Percentiles rank a stretch among this genome's conserved stretches.
phyloP scores from a whole-genome alignment of 192 early-diverging fungal genomes.

The Linderina pennispora region DNA sequence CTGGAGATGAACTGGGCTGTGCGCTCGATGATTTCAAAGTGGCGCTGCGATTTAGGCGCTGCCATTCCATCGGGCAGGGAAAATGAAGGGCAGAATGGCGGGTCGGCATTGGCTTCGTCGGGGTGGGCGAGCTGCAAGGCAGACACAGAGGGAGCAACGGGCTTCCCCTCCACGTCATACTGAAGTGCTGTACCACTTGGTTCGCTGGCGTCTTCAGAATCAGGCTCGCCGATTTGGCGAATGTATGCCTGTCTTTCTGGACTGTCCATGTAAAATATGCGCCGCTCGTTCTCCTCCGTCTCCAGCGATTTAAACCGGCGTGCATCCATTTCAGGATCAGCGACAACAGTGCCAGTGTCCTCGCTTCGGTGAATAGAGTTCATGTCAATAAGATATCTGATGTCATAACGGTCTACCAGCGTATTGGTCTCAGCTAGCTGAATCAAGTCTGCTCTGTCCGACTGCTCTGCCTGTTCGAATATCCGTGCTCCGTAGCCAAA shows the following conservation, averaged over 20 bases:
- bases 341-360: no score
- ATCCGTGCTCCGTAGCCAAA: slow-evolving; percentile 25
- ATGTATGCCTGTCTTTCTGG: slow-evolving; percentile 11
- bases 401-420: slow-evolving; percentile 27
- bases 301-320: slow-evolving; percentile 17
- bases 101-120: not conserved
- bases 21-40: slow-evolving; percentile 62
- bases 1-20: slow-evolving; percentile 63
- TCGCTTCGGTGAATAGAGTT: not conserved
- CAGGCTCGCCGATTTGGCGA: not conserved
- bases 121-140: not conserved
- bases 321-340: slow-evolving; percentile 3
- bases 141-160: not conserved
- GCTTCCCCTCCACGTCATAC: slow-evolving; percentile 4
- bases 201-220: not conserved
- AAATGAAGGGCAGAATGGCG: slow-evolving; percentile 7
- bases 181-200: not conserved
- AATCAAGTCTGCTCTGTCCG: slow-evolving; percentile 2
- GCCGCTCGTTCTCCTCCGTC: not conserved
- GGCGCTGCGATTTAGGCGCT: slow-evolving; percentile 48
- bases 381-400: slow-evolving; percentile 18
- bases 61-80: slow-evolving; percentile 16
- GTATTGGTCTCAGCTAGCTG: slow-evolving; percentile 1
- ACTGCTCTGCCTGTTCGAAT: not conserved
- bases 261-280: slow-evolving; percentile 7